Evolutionary conservation across 2,329 filamentous ascomycete genomes (phyloP), one percentile per base, ranked within the genome.

Genomic region (Beauveria sp.): DNA sequence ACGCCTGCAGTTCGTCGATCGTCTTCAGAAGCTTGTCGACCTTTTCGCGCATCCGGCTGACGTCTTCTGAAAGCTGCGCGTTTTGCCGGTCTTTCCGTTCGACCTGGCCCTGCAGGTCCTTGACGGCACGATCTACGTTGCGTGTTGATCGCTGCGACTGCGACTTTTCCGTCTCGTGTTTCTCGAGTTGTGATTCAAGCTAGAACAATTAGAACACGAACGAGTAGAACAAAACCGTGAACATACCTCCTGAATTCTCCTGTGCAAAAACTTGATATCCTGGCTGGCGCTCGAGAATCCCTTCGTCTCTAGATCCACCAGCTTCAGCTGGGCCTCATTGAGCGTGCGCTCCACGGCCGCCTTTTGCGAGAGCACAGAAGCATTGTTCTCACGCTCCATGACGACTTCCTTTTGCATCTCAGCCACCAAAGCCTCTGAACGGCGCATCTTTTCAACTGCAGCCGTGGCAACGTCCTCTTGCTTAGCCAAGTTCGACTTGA

Each of bases 231-330:
- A 9, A 40, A 24, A 20, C 64, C 61, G 16, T 52, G 3, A n/a
- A 65, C 55, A 26, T 65, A 73, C 93, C 83, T 98, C 93, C 78
- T 97, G 92, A 66, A 99, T 91, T 56, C 93, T 86, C 71, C 92
- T 93, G 76, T 97, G 90, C 69, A 98, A 77, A 79, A 97, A 98
- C 70, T 95, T 89, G 67, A 98, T 91, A 75, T 98, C 93, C 69
- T 96, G 91, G 73, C 93, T 96, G 26, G 90, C 90, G 66, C 88
- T 96, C 22, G 93, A 95, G 76, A 96, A 98, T 59, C 93, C 92
- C 80, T 98, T 98, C 49, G 95, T 98, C 78, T 99, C 93, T 9
- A 98, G 82, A 72, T 98, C 95, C 58, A 99, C 88, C 61, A 96
- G 85, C 70, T 87, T 87, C 59, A 98, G 84, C 75, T 98, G 93